Base-by-base conservation (phyloP, 805 yeast species). In the Clavispora vitiphila region DNA sequence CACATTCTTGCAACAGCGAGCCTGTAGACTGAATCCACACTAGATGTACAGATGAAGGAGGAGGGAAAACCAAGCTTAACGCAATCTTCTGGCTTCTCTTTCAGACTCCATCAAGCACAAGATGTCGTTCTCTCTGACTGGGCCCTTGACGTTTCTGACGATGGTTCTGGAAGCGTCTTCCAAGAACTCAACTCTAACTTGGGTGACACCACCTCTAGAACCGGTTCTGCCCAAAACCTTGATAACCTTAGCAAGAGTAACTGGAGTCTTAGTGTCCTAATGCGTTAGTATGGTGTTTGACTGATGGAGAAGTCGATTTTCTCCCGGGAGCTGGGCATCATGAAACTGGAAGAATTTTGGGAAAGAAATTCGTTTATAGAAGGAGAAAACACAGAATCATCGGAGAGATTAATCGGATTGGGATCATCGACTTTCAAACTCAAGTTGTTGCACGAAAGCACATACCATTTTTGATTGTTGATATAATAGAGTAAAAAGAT, bases 171-270 rank as follows among this genome's bases (percentile, higher is more conserved):
- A 78, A 67, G 90, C 78, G 73, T 88, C 96, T 68, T 88, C 96
- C 71, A 87, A 78, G 83, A 87, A 88, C 77, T 87, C 96, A 68
- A 87, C 96, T 76, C 96, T 87, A 76, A 88, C 96, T 77, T 87
- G 96, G 77, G 96, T 87, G 76, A 87, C 96, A 81, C 96, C 96
- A 86, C 98, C 98, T 80, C 98, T 91, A 74, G 99, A 91, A 74
- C 99, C 99, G 84, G 99, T 91, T 80, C 99, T 91, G 75, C 98
- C 98, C 77, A 91, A 83, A 74, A 91, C 98, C 81, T 91, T 93
- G 78, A 88, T 88, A 71, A 91, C 99, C 83, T 91, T 91, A 73
- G 98, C 99, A 77, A 91, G 87, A 80, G 96, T 93, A 68, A 91
- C 97, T 72, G 96, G 96, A 75, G 87, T 81, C 76, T 82, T 78